A percentile compares a stretch with the other conserved stretches of the same genome.
Conservation (phyloP, 2,329 filamentous ascomycete species). For the Chaetomium sp. region DNA sequence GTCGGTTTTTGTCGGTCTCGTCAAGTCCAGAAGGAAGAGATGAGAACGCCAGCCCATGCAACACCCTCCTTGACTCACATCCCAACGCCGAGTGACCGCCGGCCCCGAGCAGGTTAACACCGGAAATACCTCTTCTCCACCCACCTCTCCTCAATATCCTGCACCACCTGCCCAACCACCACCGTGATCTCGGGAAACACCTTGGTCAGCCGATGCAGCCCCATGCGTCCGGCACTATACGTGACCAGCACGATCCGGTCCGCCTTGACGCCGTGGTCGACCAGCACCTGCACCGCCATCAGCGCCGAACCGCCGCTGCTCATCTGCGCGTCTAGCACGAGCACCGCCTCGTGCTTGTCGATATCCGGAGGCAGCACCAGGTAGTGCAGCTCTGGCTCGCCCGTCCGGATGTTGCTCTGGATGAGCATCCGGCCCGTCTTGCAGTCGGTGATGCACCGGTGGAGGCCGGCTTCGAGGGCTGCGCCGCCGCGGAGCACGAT, state of each 20-base stretch:
- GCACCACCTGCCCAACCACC: conserved; percentile 79
- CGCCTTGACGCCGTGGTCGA: conserved; percentile 87
- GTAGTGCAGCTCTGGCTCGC: conserved; percentile 92
- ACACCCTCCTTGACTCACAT: not conserved
- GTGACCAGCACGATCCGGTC: conserved; percentile 89
- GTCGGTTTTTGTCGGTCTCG: not conserved
- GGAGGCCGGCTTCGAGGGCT: conserved; percentile 83
- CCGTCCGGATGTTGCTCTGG: conserved; percentile 80
- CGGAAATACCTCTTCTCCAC: conserved; percentile 87
- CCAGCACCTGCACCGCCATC: conserved; percentile 94
- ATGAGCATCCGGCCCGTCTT: conserved; percentile 87
- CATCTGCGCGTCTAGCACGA: conserved; percentile 93
- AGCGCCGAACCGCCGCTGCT: conserved; percentile 80
- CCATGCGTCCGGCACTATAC: conserved; percentile 83
- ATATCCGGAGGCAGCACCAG: conserved; percentile 77
- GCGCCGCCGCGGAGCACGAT: conserved; percentile 87
- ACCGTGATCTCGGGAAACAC: conserved; percentile 88
- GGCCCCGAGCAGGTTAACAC: conserved; percentile 56
- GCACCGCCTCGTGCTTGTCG: conserved; percentile 72
- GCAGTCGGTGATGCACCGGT: conserved; percentile 90
- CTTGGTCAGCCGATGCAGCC: conserved; percentile 79
- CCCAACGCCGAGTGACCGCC: not conserved
- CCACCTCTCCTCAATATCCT: conserved; percentile 84
- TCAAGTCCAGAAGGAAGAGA: not conserved
- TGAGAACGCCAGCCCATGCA: conserved; percentile 13